These are phyloP conservation scores for Yamadazyma buinensis DNA, from an alignment of 1,139 yeast species.

Conservation along the genomic window DNA sequence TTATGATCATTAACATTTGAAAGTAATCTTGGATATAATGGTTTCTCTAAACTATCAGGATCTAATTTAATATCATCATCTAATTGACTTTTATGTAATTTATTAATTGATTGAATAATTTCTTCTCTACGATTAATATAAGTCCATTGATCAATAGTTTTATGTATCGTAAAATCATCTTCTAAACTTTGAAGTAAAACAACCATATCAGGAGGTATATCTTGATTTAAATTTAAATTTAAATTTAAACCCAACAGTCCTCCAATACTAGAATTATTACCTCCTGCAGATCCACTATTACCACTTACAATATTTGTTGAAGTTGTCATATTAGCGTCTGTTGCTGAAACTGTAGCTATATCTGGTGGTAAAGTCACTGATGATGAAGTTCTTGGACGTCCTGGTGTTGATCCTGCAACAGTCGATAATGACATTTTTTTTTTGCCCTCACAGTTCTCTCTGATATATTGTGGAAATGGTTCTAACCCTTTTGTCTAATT, in stretches of 20 bases:
- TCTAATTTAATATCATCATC: slow-evolving; percentile 25
- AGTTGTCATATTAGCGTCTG: slow-evolving; percentile 20
- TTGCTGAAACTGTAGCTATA: slow-evolving; percentile 22
- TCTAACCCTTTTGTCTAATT: too few species aligned
- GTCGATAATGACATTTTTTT: slow-evolving; percentile 13
- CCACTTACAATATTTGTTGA: slow-evolving; percentile 12
- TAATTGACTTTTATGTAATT: slow-evolving; percentile 33
- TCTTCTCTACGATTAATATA: slow-evolving; percentile 46
- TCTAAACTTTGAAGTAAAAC: slow-evolving; percentile 41
- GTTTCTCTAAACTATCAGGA: slow-evolving; percentile 45
- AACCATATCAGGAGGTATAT: slow-evolving; percentile 48
- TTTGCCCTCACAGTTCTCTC: too few species aligned
- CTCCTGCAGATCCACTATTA: slow-evolving; percentile 1
- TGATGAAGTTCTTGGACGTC: slow-evolving; percentile 18
- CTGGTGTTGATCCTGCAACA: slow-evolving; percentile 16
- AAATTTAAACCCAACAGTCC: slow-evolving; percentile 3
- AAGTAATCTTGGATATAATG: slow-evolving; percentile 49
- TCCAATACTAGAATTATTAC: slow-evolving; percentile 9
- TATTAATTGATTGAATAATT: slow-evolving; percentile 37
- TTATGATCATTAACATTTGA: slow-evolving; percentile 7
- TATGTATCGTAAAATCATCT: slow-evolving; percentile 39
- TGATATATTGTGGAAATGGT: too few species aligned
- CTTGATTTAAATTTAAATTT: slow-evolving; percentile 19
- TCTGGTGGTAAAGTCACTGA: slow-evolving; percentile 18
- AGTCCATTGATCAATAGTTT: slow-evolving; percentile 47